Evolutionary conservation across 306 rosid species (phyloP).

Genomic region (Sesbania bispinosa): DNA sequence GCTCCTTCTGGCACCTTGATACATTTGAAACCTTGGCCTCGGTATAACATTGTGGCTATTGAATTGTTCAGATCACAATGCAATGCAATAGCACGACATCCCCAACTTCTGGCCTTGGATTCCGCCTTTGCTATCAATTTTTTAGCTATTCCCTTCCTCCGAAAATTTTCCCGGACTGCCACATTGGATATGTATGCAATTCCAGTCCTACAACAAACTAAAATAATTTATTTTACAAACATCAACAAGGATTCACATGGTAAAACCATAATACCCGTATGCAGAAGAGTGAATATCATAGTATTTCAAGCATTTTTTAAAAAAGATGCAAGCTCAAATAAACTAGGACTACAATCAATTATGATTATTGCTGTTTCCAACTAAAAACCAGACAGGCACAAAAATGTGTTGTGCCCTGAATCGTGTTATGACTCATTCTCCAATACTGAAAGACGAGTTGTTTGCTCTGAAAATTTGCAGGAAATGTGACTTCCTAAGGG

Average conservation of each 20-base stretch:
- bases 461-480: background rate
- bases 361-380: too few relatives aligned
- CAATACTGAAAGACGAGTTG: background rate
- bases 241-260: background rate
- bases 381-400: too few relatives aligned
- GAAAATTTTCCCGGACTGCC: conserved; percentile 72
- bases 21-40: conserved; percentile 64
- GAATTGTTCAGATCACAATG: conserved; percentile 73
- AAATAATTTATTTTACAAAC: background rate
- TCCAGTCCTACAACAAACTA: conserved; percentile 64
- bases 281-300: background rate
- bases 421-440: background rate
- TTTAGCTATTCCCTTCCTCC: conserved; percentile 75
- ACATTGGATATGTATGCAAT: conserved; percentile 84
- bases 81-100: conserved; percentile 67
- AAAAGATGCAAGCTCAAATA: background rate
- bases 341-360: background rate
- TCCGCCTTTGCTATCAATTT: conserved; percentile 66
- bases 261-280: background rate
- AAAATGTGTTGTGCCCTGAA: background rate
- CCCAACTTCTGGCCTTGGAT: conserved; percentile 73
- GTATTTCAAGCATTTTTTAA: background rate
- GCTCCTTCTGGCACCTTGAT: conserved; percentile 82
- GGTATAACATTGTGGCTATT: conserved; percentile 65
- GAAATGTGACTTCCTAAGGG: background rate